Percentiles rank a stretch among this genome's conserved stretches.
Conservation (phyloP, 208 protist genomes). For the Wallacemonas sp. region DNA sequence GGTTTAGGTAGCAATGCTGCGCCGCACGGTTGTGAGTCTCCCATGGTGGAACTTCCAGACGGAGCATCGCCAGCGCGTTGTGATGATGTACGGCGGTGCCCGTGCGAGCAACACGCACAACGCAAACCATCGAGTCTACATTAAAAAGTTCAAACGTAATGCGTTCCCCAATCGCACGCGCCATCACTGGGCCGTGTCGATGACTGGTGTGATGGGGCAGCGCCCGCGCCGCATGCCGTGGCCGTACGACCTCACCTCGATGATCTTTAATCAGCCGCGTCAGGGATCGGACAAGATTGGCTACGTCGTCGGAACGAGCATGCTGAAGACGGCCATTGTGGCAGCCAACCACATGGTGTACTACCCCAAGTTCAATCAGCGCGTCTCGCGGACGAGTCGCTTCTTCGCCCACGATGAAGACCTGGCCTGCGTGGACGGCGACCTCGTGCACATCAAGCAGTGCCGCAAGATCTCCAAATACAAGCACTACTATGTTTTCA, state of each 20-base stretch:
- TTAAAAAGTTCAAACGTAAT: conserved; percentile 90
- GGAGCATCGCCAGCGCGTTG: conserved; percentile 84
- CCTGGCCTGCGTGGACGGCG: conserved; percentile 91
- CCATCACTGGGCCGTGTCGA: conserved; percentile 90
- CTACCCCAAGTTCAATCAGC: conserved; percentile 94
- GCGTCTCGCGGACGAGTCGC: conserved; percentile 87
- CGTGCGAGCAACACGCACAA: conserved; percentile 88
- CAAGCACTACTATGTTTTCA: conserved; percentile 95
- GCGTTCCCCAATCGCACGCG: conserved; percentile 91
- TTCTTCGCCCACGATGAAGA: conserved; percentile 94
- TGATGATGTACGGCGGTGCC: conserved; percentile 91
- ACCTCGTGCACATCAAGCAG: conserved; percentile 93
- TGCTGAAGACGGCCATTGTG: conserved; percentile 92
- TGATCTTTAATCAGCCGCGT: conserved; percentile 92
- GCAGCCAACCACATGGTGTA: conserved; percentile 92
- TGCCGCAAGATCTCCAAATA: conserved; percentile 93
- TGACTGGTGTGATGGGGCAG: conserved; percentile 85
- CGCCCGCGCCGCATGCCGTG: conserved; percentile 91
- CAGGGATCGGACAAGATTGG: conserved; percentile 93
- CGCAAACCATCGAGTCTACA: conserved; percentile 86
- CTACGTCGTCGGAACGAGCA: conserved; percentile 92
- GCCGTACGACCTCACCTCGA: conserved; percentile 91
- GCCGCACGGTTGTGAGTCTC: conserved; percentile 52
- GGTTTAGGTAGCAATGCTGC: conserved; percentile 50
- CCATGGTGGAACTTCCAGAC: conserved; percentile 95